Conservation (phyloP, 768 basidiomycete genomes). For the Podaxis carcinomalis region DNA sequence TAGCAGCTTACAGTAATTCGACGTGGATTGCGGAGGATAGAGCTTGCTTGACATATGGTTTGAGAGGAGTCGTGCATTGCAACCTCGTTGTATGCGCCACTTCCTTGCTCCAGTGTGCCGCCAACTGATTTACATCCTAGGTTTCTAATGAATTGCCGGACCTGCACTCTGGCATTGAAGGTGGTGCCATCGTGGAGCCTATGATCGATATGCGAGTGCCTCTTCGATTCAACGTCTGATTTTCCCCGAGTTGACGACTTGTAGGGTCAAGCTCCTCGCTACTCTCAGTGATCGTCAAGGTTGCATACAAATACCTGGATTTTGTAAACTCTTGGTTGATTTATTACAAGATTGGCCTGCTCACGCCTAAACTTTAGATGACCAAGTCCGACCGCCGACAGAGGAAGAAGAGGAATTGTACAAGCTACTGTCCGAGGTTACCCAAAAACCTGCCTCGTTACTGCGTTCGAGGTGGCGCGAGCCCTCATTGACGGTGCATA, state of each 20-base stretch:
- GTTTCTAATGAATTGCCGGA: constrained; percentile 74
- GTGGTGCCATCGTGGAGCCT: constrained; percentile 83
- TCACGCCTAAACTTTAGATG: constrained; percentile 42
- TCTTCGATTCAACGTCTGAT: too few relatives aligned
- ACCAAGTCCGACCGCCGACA: constrained; percentile 67
- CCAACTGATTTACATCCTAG: constrained; percentile 26
- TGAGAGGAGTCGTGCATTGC: constrained; percentile 92
- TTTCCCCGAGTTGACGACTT: background rate
- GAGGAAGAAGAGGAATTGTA: constrained; percentile 67
- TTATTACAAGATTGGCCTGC: background rate
- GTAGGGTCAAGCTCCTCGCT: constrained; percentile 74
- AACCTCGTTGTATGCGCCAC: constrained; percentile 53
- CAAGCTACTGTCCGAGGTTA: constrained; percentile 62
- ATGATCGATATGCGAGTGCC: constrained; percentile 82
- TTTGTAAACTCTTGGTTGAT: constrained; percentile 55
- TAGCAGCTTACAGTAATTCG: constrained; percentile 60
- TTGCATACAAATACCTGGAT: constrained; percentile 68
- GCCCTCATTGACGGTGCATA: constrained; percentile 87
- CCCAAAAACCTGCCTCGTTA: constrained; percentile 61
- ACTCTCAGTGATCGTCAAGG: constrained; percentile 57
- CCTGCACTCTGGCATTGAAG: constrained; percentile 91
- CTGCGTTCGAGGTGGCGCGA: constrained; percentile 84
- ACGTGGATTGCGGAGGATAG: constrained; percentile 93
- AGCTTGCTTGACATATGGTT: constrained; percentile 93
- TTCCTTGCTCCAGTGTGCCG: background rate